phyloP scores from a whole-genome alignment of 192 early-diverging fungal genomes.

The Thoreauomyces humboldtii region DNA sequence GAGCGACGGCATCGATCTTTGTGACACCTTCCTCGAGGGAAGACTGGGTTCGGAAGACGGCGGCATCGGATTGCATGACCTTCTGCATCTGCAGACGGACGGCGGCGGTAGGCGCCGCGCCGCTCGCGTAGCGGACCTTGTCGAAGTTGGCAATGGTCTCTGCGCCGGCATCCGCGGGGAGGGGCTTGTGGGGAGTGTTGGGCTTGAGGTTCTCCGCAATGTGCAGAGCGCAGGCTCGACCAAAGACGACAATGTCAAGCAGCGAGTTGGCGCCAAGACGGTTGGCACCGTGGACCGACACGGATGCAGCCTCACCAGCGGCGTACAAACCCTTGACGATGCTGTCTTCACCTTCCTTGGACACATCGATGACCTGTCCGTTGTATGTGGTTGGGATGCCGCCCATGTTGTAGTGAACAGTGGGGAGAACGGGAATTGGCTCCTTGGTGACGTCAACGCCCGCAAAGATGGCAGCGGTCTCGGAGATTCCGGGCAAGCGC shows the following conservation, averaged over 20 bases:
- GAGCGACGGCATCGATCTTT: constrained; percentile 81
- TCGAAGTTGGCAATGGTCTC: constrained; percentile 93
- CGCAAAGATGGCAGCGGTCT: constrained; percentile 97
- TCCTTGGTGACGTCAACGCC: constrained; percentile 98
- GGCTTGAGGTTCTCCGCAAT: constrained; percentile 87
- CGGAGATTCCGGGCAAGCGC: constrained; percentile 97
- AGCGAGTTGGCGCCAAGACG: constrained; percentile 97
- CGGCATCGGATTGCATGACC: constrained; percentile 95
- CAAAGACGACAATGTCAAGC: constrained; percentile 98
- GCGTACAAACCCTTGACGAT: constrained; percentile 98
- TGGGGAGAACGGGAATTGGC: constrained; percentile 97
- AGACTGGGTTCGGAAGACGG: constrained; percentile 92
- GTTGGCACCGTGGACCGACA: constrained; percentile 98
- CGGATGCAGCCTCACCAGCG: constrained; percentile 96
- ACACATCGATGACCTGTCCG: constrained; percentile 87
- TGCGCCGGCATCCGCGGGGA: constrained; percentile 81
- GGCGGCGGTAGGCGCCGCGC: constrained; percentile 74
- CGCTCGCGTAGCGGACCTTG: constrained; percentile 83
- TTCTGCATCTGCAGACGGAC: constrained; percentile 96
- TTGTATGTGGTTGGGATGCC: constrained; percentile 97
- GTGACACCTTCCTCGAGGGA: constrained; percentile 85
- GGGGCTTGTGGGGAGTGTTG: constrained; percentile 77
- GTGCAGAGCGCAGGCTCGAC: constrained; percentile 93
- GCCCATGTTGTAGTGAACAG: constrained; percentile 99
- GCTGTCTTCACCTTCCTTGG: constrained; percentile 77